phyloP scores from a whole-genome alignment of 192 early-diverging fungal species.

The Coemansia sp. region DNA sequence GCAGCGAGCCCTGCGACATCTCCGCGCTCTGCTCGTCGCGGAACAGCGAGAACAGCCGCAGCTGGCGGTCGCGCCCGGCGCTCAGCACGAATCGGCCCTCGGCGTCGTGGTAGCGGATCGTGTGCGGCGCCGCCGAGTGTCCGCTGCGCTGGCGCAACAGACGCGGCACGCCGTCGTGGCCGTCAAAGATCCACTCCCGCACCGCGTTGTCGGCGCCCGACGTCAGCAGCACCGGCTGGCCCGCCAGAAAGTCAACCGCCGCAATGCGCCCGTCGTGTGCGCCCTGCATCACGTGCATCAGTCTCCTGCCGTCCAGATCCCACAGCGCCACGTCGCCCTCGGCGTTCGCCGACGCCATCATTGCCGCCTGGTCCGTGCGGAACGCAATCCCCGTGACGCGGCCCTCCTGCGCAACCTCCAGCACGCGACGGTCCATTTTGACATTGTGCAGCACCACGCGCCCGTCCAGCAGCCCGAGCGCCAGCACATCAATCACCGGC shows the following conservation, averaged over 20 bases:
- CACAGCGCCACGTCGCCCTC: conserved; percentile 89
- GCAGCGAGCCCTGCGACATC: conserved; percentile 70
- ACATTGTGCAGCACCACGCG: conserved; percentile 84
- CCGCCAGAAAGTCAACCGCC: conserved; percentile 75
- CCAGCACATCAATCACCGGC: conserved; percentile 91
- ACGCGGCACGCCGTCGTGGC: conserved; percentile 72
- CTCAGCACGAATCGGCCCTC: conserved; percentile 75
- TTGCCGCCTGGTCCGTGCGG: conserved; percentile 79
- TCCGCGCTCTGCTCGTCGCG: conserved; percentile 83
- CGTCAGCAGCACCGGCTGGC: conserved; percentile 84
- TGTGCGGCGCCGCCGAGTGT: conserved; percentile 81
- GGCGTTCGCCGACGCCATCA: conserved; percentile 90
- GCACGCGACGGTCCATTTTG: conserved; percentile 72
- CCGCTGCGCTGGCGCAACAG: conserved; percentile 83
- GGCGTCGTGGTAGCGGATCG: conserved; percentile 73
- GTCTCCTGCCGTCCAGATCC: conserved; percentile 79
- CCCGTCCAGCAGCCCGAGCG: conserved; percentile 88
- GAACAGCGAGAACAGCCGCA: conserved; percentile 81
- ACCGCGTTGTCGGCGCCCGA: conserved; percentile 89
- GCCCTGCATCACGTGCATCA: conserved; percentile 78
- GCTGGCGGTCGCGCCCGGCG: conserved; percentile 78
- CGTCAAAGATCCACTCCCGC: conserved; percentile 97
- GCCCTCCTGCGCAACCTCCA: conserved; percentile 79
- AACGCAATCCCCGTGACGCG: conserved; percentile 90
- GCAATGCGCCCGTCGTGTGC: conserved; percentile 82